Evolutionary conservation across 805 yeast genomes (phyloP), one percentile per base, ranked within the genome.

Genomic region (Monosporozyma aquatica): DNA sequence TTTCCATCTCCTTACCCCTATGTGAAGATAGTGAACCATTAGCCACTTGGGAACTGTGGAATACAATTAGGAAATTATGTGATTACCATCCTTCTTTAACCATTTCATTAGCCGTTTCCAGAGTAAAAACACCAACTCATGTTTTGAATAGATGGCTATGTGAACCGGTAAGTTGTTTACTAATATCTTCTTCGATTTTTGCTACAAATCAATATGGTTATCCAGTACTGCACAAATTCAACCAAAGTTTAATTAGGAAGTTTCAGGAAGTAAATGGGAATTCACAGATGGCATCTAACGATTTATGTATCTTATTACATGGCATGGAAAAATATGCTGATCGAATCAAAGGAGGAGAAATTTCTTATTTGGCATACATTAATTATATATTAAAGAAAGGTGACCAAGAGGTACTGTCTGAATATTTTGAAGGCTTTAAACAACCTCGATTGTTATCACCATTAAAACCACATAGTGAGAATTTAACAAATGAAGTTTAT

Each of bases 1-100:
- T 69, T 8, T 71, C 79, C 2, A 68, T 70, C 2, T 71, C 82
- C 25, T 42, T 69, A 51, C 72, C 76, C 6, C 62, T 73, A 13
- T 72, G 68, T 45, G 78, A 74, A 44, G 78, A 74, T 38, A 49
- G 66, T 14, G 78, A 74, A 51, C 62, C 69, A 7, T 58, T 80
- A 25, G 75, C 80, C 3, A 77, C 82, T 2, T 82, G 89, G 89
- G 84, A 79, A 42, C 70, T 78, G 50, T 82, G 89, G 89, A 76
- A 80, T 49, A 69, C 82, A 1, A 72, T 82, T 3, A 63, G 87
- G 20, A 65, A 69, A 5, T 62, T 72, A 28, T 75, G 81, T 50
- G 70, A 71, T 43, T 77, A 79, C 51, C 69, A 78, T 38, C 47
- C 60, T 2, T 70, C 75, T 18, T 60, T 82, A 40, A 78, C 85